Evolutionary conservation across 139 green algal genomes (phyloP).

Genomic region (Parachlorella kessleri): DNA sequence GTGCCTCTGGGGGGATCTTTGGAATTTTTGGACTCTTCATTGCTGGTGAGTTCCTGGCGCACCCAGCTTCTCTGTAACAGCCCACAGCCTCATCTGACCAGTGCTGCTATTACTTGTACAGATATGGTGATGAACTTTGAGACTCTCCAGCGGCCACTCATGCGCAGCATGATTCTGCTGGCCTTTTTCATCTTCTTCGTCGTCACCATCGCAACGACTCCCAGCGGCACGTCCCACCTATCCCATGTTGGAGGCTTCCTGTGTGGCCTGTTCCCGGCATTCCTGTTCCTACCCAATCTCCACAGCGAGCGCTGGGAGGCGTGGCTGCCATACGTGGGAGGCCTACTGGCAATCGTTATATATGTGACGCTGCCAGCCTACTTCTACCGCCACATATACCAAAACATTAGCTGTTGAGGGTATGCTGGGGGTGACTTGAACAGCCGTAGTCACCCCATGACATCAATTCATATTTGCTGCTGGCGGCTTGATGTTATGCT

Average conservation of each 20-base stretch:
- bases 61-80: too few species aligned
- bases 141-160: conserved; percentile 52
- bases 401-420: too few species aligned
- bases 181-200: conserved; percentile 61
- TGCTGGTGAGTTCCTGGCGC: too few species aligned
- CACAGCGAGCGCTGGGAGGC: conserved; percentile 49
- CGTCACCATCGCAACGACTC: conserved; percentile 36
- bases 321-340: conserved; percentile 14
- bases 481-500: too few species aligned
- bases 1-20: conserved; percentile 71
- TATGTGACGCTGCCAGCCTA: conserved; percentile 32
- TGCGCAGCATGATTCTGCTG: conserved; percentile 54
- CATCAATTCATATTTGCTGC: too few species aligned
- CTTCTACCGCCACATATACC: conserved; percentile 33
- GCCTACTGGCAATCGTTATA: conserved; percentile 12
- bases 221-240: conserved; percentile 52
- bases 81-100: too few species aligned
- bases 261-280: conserved; percentile 60
- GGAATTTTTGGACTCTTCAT: conserved; percentile 73
- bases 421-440: too few species aligned
- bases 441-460: too few species aligned
- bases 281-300: conserved; percentile 74
- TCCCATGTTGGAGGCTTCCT: conserved; percentile 74
- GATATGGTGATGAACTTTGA: conserved; percentile 67
- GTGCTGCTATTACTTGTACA: too few species aligned